These are phyloP conservation scores for Alternaria panax DNA, from an alignment of 2,329 filamentous ascomycete species.

Conservation along the genomic window DNA sequence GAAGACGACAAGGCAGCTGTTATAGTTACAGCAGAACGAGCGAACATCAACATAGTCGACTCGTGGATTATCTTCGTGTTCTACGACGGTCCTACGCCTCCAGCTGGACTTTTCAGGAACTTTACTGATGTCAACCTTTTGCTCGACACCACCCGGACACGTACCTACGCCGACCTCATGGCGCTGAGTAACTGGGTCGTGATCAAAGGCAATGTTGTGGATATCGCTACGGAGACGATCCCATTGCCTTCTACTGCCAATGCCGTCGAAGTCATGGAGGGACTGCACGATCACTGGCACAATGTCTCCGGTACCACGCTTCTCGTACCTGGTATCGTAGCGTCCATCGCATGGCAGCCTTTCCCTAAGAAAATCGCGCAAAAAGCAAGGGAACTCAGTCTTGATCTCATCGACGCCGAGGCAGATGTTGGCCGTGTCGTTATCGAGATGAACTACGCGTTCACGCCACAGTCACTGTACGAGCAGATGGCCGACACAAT, in stretches of 20 bases:
- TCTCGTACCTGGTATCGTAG: conserved; percentile 42
- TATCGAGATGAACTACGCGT: conserved; percentile 56
- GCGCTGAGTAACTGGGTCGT: conserved; percentile 55
- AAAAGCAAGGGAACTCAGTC: conserved; percentile 25
- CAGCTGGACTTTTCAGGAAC: conserved; percentile 62
- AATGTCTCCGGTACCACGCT: conserved; percentile 33
- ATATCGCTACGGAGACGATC: conserved; percentile 46
- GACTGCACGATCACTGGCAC: conserved; percentile 41
- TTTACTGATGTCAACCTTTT: conserved; percentile 60
- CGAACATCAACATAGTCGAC: conserved; percentile 38
- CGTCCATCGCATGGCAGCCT: conserved; percentile 47
- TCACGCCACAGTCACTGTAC: conserved; percentile 39
- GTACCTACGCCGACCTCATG: conserved; percentile 58
- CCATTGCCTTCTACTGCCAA: conserved; percentile 37
- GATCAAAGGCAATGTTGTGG: conserved; percentile 42
- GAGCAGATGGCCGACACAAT: conserved; percentile 53
- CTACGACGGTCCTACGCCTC: conserved; percentile 51
- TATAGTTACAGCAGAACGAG: conserved; percentile 40
- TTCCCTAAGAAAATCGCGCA: conserved; percentile 40
- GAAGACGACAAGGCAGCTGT: conserved; percentile 52
- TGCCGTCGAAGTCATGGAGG: conserved; percentile 36
- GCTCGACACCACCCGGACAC: conserved; percentile 57
- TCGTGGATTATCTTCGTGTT: conserved; percentile 45
- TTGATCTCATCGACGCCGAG: conserved; percentile 52
- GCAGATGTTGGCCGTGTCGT: conserved; percentile 53